Evolutionary conservation across 2,329 filamentous ascomycete species (phyloP), one percentile per base, ranked within the genome.

Genomic region (Rhynchosporium secalis): DNA sequence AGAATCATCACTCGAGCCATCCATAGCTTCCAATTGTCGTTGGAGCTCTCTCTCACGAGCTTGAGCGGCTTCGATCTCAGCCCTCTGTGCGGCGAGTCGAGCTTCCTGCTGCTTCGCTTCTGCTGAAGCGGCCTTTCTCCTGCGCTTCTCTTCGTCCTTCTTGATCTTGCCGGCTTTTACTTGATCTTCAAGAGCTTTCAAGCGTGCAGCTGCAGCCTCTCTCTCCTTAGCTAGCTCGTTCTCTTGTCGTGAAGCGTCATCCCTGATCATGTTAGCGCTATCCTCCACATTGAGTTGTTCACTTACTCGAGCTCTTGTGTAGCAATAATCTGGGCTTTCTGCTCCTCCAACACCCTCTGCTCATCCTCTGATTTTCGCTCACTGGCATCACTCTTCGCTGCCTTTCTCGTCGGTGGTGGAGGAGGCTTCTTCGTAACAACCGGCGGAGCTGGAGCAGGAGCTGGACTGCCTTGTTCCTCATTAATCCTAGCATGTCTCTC

Each of bases 121-220:
- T 56, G 89, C 90, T 72, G 90, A 82, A 9, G 92, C 92, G 28
- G 92, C 94, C 78, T 96, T 93, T 80, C 92, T 95, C 70, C 85
- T 89, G 66, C 88, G 91, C 81, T 96, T 97, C 78, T 97, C 95
- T 75, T 99, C 95, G 69, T 96, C 90, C 77, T 96, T 98, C 81
- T 92, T 94, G 58, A 98, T 79, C 79, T 98, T 99, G 71, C 93
- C 92, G 73, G 93, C 91, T 66, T 88, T 88, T 58, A 98, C 92
- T 76, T 97, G 92, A 74, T 98, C 92, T 76, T 99, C 93, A 8
- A 99, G 84, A 15, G 92, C 92, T 74, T 87, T 91, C 29, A 98
- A 83, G 56, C 93, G 91, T 66, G 90, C 90, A 70, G 90, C 86
- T 46, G 93, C 87, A 58, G 90, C 92, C 71, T 92, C 86, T 59